Percentiles rank a stretch among this genome's conserved stretches.
phyloP scores from a whole-genome alignment of 805 yeast genomes.

The Cyberlindnera xylosilytica region DNA sequence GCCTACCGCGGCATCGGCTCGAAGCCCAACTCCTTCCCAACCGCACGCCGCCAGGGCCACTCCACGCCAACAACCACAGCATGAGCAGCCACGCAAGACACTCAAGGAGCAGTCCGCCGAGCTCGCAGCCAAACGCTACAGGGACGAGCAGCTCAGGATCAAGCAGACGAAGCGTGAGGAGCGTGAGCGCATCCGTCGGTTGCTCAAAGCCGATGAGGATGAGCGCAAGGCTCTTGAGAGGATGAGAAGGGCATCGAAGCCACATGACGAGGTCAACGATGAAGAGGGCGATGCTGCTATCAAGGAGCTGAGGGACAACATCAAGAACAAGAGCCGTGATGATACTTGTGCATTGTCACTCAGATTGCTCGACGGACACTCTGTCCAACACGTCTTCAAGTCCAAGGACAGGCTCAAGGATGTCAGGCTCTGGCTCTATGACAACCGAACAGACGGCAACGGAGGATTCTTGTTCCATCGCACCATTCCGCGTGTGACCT shows the following conservation, averaged over 20 bases:
- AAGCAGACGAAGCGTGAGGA: constrained; percentile 43
- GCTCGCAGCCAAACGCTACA: constrained; percentile 34
- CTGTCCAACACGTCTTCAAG: constrained; percentile 49
- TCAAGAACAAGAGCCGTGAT: constrained; percentile 12
- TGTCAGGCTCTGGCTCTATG: constrained; percentile 62
- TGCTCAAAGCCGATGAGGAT: constrained; percentile 50
- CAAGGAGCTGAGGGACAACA: constrained; percentile 22
- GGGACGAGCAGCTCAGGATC: constrained; percentile 36
- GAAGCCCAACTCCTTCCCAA: constrained; percentile 5
- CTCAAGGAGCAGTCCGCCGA: constrained; percentile 42
- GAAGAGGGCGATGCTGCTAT: constrained; percentile 27
- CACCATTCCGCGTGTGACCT: constrained; percentile 59
- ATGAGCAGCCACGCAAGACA: constrained; percentile 20
- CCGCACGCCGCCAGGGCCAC: constrained; percentile 13
- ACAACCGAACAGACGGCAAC: constrained; percentile 45
- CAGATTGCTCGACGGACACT: constrained; percentile 64
- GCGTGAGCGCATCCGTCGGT: constrained; percentile 48
- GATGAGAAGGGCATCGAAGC: constrained; percentile 21
- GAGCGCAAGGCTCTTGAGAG: constrained; percentile 35
- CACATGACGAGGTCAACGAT: constrained; percentile 25
- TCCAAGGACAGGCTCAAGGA: constrained; percentile 44
- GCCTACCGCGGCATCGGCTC: constrained; percentile 1
- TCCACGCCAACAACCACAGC: constrained; percentile 7
- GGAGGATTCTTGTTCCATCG: constrained; percentile 46
- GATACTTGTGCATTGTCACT: constrained; percentile 46